These are phyloP conservation scores for Plasmodiophora brassicae DNA, from an alignment of 208 protist genomes.

Conservation along the genomic window DNA sequence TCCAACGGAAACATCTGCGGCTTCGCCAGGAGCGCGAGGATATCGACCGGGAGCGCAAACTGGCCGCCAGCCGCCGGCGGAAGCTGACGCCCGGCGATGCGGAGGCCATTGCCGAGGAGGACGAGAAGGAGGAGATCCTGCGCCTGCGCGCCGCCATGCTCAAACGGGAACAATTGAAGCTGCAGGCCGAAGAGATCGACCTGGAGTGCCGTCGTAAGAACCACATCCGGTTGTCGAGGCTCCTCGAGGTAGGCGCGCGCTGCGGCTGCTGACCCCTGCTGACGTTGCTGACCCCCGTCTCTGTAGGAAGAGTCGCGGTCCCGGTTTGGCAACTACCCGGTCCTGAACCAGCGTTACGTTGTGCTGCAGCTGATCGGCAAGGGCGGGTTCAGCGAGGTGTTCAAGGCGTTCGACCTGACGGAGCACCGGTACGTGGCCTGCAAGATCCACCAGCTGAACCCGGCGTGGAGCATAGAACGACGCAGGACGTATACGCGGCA, in stretches of 20 bases:
- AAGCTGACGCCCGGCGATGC: not conserved
- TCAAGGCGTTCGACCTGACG: slow-evolving; percentile 47
- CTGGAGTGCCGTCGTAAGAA: not conserved
- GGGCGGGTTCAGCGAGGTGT: slow-evolving; percentile 52
- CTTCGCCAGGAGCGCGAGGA: not conserved
- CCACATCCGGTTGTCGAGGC: not conserved
- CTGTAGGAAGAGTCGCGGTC: slow-evolving; percentile 37
- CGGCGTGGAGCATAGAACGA: slow-evolving; percentile 34
- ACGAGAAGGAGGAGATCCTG: not conserved
- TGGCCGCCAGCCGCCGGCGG: not conserved
- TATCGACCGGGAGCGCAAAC: not conserved
- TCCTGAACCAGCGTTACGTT: slow-evolving; percentile 47
- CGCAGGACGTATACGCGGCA: slow-evolving; percentile 50
- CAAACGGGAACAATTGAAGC: not conserved
- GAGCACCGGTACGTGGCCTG: slow-evolving; percentile 49
- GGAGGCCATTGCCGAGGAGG: not conserved
- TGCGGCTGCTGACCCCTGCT: not conserved
- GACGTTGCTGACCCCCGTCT: not conserved
- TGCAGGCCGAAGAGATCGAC: not conserved
- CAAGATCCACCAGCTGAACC: slow-evolving; percentile 58
- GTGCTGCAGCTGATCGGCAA: slow-evolving; percentile 48
- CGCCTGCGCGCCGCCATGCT: not conserved
- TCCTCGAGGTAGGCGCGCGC: not conserved
- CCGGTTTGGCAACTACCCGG: slow-evolving; percentile 42
- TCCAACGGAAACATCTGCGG: not conserved